phyloP scores from a whole-genome alignment of 2,329 filamentous ascomycete species.

The Colletotrichum cuscutae region DNA sequence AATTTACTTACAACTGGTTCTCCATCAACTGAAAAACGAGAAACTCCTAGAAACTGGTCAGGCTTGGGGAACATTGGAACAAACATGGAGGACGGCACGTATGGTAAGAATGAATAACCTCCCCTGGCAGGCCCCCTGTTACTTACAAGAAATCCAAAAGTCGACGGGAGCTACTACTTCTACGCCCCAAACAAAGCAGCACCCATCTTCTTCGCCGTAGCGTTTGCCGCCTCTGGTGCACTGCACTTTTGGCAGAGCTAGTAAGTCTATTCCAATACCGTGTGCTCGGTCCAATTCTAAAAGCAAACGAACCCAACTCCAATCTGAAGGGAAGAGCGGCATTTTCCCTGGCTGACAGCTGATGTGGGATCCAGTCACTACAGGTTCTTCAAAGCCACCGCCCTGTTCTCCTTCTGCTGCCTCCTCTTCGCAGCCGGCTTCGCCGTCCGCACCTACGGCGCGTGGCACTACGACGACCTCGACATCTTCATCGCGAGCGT shows the following conservation, averaged over 20 bases:
- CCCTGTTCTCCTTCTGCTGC: constrained; percentile 64
- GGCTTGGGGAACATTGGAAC: not conserved
- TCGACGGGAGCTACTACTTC: constrained; percentile 56
- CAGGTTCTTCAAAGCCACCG: constrained; percentile 65
- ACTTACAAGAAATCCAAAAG: constrained; percentile 37
- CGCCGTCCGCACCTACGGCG: constrained; percentile 50
- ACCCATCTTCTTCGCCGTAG: constrained; percentile 57
- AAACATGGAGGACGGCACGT: constrained; percentile 45
- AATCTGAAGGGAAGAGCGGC: too few relatives aligned
- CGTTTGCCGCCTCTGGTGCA: constrained; percentile 49
- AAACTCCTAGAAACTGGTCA: not conserved
- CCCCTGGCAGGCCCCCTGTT: not conserved
- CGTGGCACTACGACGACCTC: constrained; percentile 45
- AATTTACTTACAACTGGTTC: not conserved
- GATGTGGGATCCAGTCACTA: constrained; percentile 47
- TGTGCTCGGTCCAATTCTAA: too few relatives aligned
- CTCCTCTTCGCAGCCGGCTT: constrained; percentile 67
- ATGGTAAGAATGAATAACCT: constrained; percentile 38
- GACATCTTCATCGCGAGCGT: constrained; percentile 46
- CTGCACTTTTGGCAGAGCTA: constrained; percentile 54
- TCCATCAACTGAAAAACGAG: not conserved
- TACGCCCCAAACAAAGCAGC: constrained; percentile 60
- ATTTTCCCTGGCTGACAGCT: too few relatives aligned
- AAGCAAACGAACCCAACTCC: too few relatives aligned
- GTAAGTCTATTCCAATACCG: constrained; percentile 50